These are phyloP conservation scores for Rosa persica DNA, from an alignment of 306 rosid genomes.

Conservation along the genomic window DNA sequence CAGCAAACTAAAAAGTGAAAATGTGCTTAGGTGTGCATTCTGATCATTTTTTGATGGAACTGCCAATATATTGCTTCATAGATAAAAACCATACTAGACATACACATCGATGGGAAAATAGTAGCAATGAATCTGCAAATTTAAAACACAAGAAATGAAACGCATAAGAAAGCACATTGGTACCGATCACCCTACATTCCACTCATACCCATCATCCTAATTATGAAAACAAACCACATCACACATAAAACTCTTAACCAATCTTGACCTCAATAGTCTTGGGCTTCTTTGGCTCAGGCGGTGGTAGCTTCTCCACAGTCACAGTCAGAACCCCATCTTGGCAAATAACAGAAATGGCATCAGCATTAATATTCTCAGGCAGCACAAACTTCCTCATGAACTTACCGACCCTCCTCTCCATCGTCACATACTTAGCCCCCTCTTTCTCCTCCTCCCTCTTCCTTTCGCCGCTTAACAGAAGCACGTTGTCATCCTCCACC, in stretches of 20 bases:
- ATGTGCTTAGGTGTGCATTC: too few species aligned
- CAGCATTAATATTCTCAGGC: slow-evolving; percentile 73
- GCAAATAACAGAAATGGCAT: slow-evolving; percentile 63
- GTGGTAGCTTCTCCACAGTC: slow-evolving; percentile 73
- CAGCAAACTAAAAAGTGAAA: too few species aligned
- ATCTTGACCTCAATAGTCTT: slow-evolving; percentile 76
- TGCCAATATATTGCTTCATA: not conserved
- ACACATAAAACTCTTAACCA: slow-evolving; percentile 26
- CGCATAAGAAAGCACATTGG: not conserved
- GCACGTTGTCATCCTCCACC: slow-evolving; percentile 85
- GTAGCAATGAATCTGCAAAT: not conserved
- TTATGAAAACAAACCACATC: not conserved
- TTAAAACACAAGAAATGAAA: not conserved
- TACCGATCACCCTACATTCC: not conserved
- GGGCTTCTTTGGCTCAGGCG: slow-evolving; percentile 93
- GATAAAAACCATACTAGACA: not conserved
- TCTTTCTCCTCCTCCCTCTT: slow-evolving; percentile 88
- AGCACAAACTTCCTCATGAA: slow-evolving; percentile 80
- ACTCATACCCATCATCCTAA: not conserved
- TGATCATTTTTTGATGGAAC: not conserved
- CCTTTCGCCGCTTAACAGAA: slow-evolving; percentile 75
- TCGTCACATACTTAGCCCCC: slow-evolving; percentile 65
- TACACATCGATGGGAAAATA: not conserved
- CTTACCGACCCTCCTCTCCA: slow-evolving; percentile 89
- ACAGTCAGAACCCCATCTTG: slow-evolving; percentile 89